These are phyloP conservation scores for Agastache rugosa DNA, from an alignment of 257 asterid species.

Conservation along the genomic window DNA sequence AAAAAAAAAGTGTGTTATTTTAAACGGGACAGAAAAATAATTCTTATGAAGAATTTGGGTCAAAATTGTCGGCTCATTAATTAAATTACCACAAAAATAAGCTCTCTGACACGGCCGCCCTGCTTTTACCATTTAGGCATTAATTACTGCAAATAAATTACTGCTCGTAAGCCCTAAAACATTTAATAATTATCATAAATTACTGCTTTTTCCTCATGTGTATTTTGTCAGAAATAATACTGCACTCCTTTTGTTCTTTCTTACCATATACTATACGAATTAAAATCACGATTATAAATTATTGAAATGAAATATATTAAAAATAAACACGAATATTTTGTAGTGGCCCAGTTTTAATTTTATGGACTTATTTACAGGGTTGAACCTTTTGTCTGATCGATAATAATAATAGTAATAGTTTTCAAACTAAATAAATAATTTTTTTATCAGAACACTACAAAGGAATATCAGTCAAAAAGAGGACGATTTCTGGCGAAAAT, in stretches of 20 bases:
- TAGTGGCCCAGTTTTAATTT: too few species aligned
- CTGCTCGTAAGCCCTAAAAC: background rate
- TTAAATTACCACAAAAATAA: background rate
- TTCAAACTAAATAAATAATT: too few species aligned
- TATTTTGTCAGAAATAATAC: background rate
- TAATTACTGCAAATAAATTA: background rate
- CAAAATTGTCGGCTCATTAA: conserved; percentile 39
- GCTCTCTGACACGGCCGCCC: background rate
- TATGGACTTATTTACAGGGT: too few species aligned
- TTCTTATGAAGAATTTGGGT: background rate
- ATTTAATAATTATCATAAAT: conserved; percentile 14
- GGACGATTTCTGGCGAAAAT: background rate
- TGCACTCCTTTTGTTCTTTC: background rate
- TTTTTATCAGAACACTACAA: background rate
- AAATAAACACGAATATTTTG: too few species aligned
- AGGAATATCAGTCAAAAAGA: background rate
- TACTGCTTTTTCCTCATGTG: background rate
- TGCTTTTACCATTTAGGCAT: conserved; percentile 15
- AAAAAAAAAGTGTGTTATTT: too few species aligned
- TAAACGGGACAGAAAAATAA: too few species aligned
- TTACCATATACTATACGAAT: background rate
- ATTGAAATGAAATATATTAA: background rate
- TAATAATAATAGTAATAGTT: too few species aligned
- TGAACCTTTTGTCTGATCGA: too few species aligned
- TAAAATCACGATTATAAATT: background rate